These are phyloP conservation scores for Neofusicoccum cordaticola DNA, from an alignment of 2,329 filamentous ascomycete genomes.

Conservation along the genomic window DNA sequence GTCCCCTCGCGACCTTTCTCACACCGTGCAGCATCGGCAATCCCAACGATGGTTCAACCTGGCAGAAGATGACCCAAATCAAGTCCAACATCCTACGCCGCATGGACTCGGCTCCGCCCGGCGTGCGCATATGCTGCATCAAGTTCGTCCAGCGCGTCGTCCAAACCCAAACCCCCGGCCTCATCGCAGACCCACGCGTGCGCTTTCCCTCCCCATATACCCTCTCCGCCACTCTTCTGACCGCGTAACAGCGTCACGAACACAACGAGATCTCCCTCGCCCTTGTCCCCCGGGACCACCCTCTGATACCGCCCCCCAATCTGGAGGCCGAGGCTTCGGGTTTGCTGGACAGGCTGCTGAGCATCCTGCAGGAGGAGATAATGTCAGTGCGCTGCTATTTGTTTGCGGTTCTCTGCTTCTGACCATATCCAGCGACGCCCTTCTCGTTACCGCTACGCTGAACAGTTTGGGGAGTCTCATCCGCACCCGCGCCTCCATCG, in stretches of 20 bases:
- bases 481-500: slow-evolving; percentile 74
- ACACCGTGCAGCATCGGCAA: slow-evolving; percentile 70
- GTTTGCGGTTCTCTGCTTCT: slow-evolving; percentile 17
- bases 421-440: slow-evolving; percentile 64
- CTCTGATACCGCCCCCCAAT: slow-evolving; percentile 72
- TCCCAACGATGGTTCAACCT: slow-evolving; percentile 73
- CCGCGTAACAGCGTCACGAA: slow-evolving; percentile 59
- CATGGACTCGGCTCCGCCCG: slow-evolving; percentile 76
- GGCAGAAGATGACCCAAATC: slow-evolving; percentile 84
- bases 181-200: slow-evolving; percentile 79
- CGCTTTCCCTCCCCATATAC: slow-evolving; percentile 31
- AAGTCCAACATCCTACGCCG: slow-evolving; percentile 84
- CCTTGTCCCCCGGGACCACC: slow-evolving; percentile 79
- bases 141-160: slow-evolving; percentile 96
- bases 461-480: slow-evolving; percentile 84
- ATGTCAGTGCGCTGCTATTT: slow-evolving; percentile 55
- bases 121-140: slow-evolving; percentile 88
- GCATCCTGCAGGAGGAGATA: slow-evolving; percentile 79
- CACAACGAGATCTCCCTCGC: slow-evolving; percentile 82
- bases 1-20: slow-evolving; percentile 23
- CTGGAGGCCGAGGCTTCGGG: slow-evolving; percentile 93
- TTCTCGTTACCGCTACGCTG: slow-evolving; percentile 85
- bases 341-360: slow-evolving; percentile 81
- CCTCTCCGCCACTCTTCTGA: neutral
- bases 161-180: slow-evolving; percentile 82